Evolutionary conservation across 2,329 filamentous ascomycete species (phyloP).

Genomic region (Sordariomycetes sp.): DNA sequence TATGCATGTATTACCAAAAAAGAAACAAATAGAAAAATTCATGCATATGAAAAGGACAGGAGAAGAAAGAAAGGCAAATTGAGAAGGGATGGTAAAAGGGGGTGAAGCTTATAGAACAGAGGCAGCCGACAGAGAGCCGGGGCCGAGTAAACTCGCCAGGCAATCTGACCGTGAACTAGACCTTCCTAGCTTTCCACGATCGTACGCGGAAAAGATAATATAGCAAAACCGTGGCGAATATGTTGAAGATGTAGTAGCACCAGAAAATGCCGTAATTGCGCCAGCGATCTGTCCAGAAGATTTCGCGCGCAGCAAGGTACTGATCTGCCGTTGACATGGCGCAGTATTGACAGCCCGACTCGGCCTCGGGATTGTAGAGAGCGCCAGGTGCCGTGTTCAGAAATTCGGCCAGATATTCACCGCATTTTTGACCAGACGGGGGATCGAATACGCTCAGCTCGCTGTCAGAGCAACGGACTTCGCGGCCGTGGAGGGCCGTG

Average conservation of each 20-base stretch:
- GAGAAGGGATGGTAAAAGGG: no score
- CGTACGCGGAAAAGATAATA: conserved; percentile 49
- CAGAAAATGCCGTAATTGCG: conserved; percentile 64
- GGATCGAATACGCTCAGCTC: conserved; percentile 46
- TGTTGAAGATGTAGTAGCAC: conserved; percentile 57
- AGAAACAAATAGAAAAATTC: no score
- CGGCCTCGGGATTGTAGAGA: conserved; percentile 51
- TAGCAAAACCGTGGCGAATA: conserved; percentile 44
- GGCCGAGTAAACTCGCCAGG: no score
- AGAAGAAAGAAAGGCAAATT: no score
- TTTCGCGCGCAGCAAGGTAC: conserved; percentile 40
- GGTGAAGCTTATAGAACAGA: no score
- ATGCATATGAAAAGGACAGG: no score
- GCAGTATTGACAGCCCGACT: conserved; percentile 48
- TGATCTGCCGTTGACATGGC: conserved; percentile 48
- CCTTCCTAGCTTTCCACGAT: no score
- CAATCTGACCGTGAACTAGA: no score
- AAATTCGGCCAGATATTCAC: conserved; percentile 45
- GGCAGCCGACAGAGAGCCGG: no score
- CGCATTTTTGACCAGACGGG: conserved; percentile 43
- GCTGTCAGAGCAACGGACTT: conserved; percentile 32
- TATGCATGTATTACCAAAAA: no score
- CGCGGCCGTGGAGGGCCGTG: conserved; percentile 36
- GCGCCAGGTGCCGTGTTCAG: conserved; percentile 37
- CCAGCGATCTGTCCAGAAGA: conserved; percentile 46